Base-by-base conservation (phyloP, 164 flowering plant species). In the Umbellularia californica region DNA sequence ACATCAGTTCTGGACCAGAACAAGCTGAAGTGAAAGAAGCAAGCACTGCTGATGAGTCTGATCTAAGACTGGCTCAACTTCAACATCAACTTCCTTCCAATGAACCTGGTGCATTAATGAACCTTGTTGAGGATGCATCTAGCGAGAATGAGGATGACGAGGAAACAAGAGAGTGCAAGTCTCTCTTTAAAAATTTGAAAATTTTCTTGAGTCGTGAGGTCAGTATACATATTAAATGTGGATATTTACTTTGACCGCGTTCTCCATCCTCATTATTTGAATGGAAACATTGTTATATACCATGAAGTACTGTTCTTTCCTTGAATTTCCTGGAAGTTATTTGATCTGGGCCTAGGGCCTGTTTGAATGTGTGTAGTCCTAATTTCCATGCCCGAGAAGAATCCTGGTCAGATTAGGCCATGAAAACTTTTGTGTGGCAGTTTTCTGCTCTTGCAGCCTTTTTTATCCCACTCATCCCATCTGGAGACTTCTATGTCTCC, bases 141-240 rank as follows among this genome's bases (percentile, higher is more conserved):
- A 76, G 58, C 50, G 91, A 82, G 79, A 89, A 89, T 76, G 94
- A 89, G 68, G 98, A 91, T 51, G 95, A 95, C 79, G 86, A 81
- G 78, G 98, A 91, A 70, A 89, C 91, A 25, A 88, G 67, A 75
- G 88, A 83, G 64, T 93, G 98, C 68, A 93, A 85, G 77, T 72
- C 77, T 6, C 88, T 95, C 58, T 93, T 95, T 69, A 88, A 84
- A 79, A 77, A 89, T 79, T 70, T 87, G 85, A 92, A 78, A 62
- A 86, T 95, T 84, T 95, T 90, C 83, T 82, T 95, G 84, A 85
- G 94, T 74, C 94, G 97, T 19, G 99, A 93, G 99, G 99, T 90
- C 70, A 41, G 82, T 62, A 12, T 24, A 15, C n/a, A 13, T 64
- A 24, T 22, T 33, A 11, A 15, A 14, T 27, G 69, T 67, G 35